Evolutionary conservation across 768 basidiomycete species (phyloP), one percentile per base, ranked within the genome.

Genomic region (Coprinellus micaceus): DNA sequence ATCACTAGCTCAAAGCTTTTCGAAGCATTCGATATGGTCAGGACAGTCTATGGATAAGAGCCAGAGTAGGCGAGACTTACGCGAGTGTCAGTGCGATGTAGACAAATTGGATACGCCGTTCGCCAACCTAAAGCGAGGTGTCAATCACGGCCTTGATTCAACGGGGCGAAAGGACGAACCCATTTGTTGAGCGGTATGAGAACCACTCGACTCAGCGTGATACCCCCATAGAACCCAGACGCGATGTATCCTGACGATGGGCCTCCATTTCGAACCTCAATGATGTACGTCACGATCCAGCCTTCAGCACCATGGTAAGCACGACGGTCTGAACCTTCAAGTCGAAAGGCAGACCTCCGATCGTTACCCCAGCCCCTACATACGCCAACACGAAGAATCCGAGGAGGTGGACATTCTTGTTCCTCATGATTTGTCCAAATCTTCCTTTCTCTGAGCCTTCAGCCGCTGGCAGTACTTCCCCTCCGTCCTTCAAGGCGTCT

Each of bases 261-360:
- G 10, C 69, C 67, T 28, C 68, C 70, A 29, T 61, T 57, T 26
- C 68, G 59, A 25, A 65, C 66, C 22, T 63, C 55, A 25, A 61
- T 64, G 46, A 70, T 67, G 56, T 75, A 86, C 0, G 84, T 82
- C 3, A 84, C 83, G 29, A 82, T 84, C 84, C 84, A 86, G 3
- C 84, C 82, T 17, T 9, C 9, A 37, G 17, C 9, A 17, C 36
- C 9, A 9, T 37, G 36, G 36, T 37, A 37, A 26, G 25, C 52
- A 65, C 11, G 46, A 86, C 90, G 84, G 63, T 91, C 85, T 64
- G 91, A 88, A 0, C 69, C 77, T 64, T 83, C 84, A 47, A 88
- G 69, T 19, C 82, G 77, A 70, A 94, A 93, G 3, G 89, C 81
- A 2, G n/a, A n/a, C n/a, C n/a, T 58, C 80, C 80, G 52, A 79